A percentile compares a stretch with the other conserved stretches of the same genome.
Evolutionary conservation across 371 early-diverging fungal genomes (phyloP).

Genomic region (Polyrhizophydium stewartii): DNA sequence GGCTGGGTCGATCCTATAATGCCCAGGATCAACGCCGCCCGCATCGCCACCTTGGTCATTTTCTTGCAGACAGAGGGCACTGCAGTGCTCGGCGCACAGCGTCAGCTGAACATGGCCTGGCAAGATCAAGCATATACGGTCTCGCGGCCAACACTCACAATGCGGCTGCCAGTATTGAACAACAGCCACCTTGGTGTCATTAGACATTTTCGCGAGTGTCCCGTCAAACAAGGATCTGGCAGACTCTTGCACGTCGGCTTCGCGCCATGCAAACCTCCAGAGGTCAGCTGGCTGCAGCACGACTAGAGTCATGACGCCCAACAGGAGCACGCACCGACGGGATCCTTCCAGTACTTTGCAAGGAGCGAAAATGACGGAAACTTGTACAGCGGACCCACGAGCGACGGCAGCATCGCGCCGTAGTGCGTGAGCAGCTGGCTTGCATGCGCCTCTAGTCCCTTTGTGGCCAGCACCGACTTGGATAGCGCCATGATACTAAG

Average conservation of each 20-base stretch:
- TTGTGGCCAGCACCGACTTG: constrained; percentile 42
- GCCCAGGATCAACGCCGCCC: constrained; percentile 70
- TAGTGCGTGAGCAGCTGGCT: constrained; percentile 46
- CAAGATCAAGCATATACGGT: background rate
- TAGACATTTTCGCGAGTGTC: constrained; percentile 44
- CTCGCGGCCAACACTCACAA: constrained; percentile 32
- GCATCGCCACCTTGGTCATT: constrained; percentile 58
- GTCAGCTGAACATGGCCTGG: background rate
- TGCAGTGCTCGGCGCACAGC: constrained; percentile 16
- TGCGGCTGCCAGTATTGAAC: constrained; percentile 64
- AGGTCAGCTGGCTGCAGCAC: background rate
- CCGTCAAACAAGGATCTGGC: constrained; percentile 42
- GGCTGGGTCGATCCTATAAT: constrained; percentile 65
- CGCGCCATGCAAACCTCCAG: background rate
- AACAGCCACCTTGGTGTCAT: constrained; percentile 40
- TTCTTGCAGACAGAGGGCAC: constrained; percentile 57
- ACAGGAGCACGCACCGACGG: constrained; percentile 52
- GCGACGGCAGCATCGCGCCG: constrained; percentile 48
- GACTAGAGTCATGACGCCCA: background rate
- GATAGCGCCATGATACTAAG: constrained; percentile 55
- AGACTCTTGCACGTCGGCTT: constrained; percentile 48
- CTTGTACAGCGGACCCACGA: constrained; percentile 49
- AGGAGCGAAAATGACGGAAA: constrained; percentile 69
- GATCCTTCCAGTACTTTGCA: constrained; percentile 84
- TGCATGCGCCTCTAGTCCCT: constrained; percentile 47